Evolutionary conservation across 441 rosid genomes (phyloP), one percentile per base, ranked within the genome.

Genomic region (Adansonia rubrostipa): DNA sequence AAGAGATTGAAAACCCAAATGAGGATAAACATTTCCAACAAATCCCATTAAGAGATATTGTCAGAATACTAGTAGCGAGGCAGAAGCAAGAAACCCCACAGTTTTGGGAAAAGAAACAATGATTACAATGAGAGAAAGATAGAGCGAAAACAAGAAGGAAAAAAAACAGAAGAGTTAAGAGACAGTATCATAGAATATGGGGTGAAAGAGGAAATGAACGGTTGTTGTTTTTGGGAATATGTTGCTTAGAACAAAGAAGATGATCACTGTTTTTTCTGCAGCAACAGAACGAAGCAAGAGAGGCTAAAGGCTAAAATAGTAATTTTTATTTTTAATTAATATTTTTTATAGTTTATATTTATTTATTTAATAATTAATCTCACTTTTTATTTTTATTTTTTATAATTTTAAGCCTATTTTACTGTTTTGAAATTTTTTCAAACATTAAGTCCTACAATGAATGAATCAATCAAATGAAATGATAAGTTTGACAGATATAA

Each of bases 181-280:
- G 69, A 33, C 13, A 65, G 73, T 79, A 79, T 76, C 71, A 77
- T 58, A 70, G 79, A 81, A 80, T 57, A 82, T 77, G 80, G 78
- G 75, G 5, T 77, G 82, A 51, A 78, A 10, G 50, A 75, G 60
- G 15, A 72, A 45, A 20, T 9, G 60, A 5, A 66, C 5, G 40
- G 67, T 7, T 24, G 60, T 11, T 36, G 74, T 9, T n/a, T 67
- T 33, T 33, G 8, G 14, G 71, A 68, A 69, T 40, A 58, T 82
- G 20, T 10, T 42, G 4, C 8, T 45, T 14, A 40, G 58, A 71
- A 17, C 40, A 69, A 47, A 69, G 36, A 44, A 20, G 54, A 68
- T 9, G 54, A 44, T 44, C 54, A 28, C 2, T 69, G 6, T 33
- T 14, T 11, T 70, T 10, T 47, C 3, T 33, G 75, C 62, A 71